These are phyloP conservation scores for Talaromyces adpressus DNA, from an alignment of 495 filamentous ascomycete genomes.

Conservation along the genomic window DNA sequence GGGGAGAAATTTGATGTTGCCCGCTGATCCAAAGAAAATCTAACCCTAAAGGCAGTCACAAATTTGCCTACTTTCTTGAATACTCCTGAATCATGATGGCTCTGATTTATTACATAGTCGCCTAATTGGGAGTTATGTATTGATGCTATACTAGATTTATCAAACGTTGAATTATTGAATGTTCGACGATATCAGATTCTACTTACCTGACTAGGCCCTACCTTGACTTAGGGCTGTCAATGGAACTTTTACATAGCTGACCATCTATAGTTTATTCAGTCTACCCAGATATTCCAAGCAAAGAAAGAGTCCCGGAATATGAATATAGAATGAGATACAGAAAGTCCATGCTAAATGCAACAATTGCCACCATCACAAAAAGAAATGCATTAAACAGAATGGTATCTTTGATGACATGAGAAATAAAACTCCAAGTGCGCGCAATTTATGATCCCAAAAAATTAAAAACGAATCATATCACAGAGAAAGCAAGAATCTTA, in stretches of 20 bases:
- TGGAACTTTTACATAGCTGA: background rate
- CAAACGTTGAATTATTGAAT: too few species aligned
- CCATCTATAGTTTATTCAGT: background rate
- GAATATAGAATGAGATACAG: background rate
- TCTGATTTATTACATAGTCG: too few species aligned
- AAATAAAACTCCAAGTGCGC: background rate
- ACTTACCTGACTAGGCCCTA: background rate
- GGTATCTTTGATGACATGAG: background rate
- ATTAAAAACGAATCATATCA: background rate
- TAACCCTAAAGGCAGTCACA: background rate
- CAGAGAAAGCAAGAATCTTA: background rate
- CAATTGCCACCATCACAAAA: background rate
- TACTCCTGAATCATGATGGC: too few species aligned
- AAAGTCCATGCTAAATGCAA: conserved; percentile 4
- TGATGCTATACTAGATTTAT: too few species aligned
- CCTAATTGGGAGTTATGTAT: too few species aligned
- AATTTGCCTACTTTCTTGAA: background rate
- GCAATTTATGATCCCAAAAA: background rate
- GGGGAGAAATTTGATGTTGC: background rate
- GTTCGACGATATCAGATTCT: too few species aligned
- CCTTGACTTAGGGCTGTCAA: background rate
- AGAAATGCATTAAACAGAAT: background rate
- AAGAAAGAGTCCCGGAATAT: background rate
- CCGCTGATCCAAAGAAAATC: background rate
- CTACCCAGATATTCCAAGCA: background rate